Conservation (phyloP, 352 stramenopile species). For the Phytophthora podocarpi region DNA sequence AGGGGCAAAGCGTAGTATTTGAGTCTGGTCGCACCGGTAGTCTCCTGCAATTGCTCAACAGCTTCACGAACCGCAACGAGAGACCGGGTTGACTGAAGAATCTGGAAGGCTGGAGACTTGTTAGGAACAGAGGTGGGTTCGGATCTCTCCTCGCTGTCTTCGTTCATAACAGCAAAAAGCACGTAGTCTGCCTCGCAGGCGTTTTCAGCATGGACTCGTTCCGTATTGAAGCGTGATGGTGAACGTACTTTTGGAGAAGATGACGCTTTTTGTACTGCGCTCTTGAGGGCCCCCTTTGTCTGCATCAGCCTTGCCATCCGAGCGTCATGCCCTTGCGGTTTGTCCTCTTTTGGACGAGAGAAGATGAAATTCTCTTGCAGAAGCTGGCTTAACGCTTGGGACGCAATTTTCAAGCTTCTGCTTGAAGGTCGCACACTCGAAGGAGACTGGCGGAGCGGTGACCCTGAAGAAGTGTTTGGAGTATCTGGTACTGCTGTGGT, state of each 20-base stretch:
- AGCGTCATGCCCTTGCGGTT: conserved; percentile 2
- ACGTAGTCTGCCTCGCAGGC: conserved; percentile 40
- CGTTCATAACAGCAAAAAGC: conserved; percentile 28
- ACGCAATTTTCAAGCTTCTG: conserved; percentile 22
- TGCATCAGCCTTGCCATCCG: conserved; percentile 4
- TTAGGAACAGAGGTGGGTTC: neutral
- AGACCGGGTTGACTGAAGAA: conserved; percentile 22
- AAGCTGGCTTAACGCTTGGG: conserved; percentile 53
- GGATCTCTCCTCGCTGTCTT: conserved; percentile 2
- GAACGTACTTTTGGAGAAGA: conserved; percentile 1
- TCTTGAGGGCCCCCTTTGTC: neutral
- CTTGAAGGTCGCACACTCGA: conserved; percentile 5
- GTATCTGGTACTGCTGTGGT: neutral
- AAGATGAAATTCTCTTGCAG: conserved; percentile 78
- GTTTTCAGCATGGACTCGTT: conserved; percentile 8
- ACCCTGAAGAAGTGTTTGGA: neutral
- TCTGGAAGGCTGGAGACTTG: conserved; percentile 39
- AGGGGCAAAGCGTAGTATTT: conserved; percentile 41
- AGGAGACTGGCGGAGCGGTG: conserved; percentile 1
- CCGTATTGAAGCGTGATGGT: conserved; percentile 9
- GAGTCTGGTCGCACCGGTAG: neutral
- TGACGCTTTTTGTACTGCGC: neutral
- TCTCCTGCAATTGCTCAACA: conserved; percentile 6
- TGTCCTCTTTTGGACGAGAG: conserved; percentile 39
- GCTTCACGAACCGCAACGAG: conserved; percentile 18